A percentile compares a stretch with the other conserved stretches of the same genome.
These are phyloP conservation scores for Tulasnella calospora DNA, from an alignment of 768 basidiomycete genomes.

Conservation along the genomic window DNA sequence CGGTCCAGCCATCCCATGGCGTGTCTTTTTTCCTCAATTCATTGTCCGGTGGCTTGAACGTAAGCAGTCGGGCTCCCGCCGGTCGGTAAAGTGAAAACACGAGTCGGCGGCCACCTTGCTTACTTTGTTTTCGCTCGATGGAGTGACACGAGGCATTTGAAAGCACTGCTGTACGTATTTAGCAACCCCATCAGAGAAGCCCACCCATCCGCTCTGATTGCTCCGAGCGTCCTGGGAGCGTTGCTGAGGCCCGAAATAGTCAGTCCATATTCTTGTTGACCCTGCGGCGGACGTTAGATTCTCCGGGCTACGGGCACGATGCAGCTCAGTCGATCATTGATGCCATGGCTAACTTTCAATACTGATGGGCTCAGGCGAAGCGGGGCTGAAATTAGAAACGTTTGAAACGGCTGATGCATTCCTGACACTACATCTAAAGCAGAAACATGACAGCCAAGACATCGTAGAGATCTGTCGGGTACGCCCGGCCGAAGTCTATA, in stretches of 20 bases:
- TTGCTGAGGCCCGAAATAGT: not conserved
- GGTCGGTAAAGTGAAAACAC: not conserved
- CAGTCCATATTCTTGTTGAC: not conserved
- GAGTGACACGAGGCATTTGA: not conserved
- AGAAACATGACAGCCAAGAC: not conserved
- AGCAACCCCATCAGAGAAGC: not conserved
- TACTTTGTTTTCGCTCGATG: not conserved
- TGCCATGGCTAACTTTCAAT: not conserved
- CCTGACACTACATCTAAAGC: not conserved
- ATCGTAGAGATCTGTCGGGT: not conserved
- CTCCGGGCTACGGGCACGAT: not conserved
- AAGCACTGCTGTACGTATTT: not conserved
- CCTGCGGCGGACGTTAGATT: not conserved
- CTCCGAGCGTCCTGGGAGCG: not conserved
- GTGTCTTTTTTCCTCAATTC: not conserved
- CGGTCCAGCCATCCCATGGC: not conserved
- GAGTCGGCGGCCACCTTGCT: not conserved
- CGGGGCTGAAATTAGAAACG: not conserved
- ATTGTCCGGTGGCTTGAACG: not conserved
- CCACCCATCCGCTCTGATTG: not conserved
- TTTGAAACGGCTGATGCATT: not conserved
- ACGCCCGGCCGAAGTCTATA: not conserved
- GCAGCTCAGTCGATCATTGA: not conserved
- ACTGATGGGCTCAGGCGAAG: not conserved
- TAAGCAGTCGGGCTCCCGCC: not conserved